A percentile compares a stretch with the other conserved stretches of the same genome.
phyloP scores from a whole-genome alignment of 495 filamentous ascomycete genomes.

The Trypethelium eluteriae region DNA sequence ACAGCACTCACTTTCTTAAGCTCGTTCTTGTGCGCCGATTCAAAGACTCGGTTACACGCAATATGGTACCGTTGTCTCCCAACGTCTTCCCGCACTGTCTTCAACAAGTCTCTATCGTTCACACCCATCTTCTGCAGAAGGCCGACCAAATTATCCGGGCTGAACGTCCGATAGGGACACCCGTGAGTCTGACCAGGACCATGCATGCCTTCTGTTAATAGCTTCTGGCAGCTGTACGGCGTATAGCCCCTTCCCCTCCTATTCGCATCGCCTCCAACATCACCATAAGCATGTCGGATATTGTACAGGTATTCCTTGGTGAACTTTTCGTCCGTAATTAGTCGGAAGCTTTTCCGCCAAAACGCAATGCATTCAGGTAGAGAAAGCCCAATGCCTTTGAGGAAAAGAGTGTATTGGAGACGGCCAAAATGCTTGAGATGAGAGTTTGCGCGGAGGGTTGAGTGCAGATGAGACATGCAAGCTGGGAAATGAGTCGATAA shows the following conservation, averaged over 20 bases:
- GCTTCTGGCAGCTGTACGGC: conserved; percentile 89
- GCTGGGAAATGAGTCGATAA: conserved; percentile 82
- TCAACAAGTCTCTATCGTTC: conserved; percentile 65
- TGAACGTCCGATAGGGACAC: conserved; percentile 92
- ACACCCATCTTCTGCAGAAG: conserved; percentile 70
- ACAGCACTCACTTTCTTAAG: conserved; percentile 51
- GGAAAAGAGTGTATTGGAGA: conserved; percentile 91
- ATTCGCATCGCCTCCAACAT: conserved; percentile 88
- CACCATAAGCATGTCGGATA: conserved; percentile 84
- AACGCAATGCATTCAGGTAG: conserved; percentile 90
- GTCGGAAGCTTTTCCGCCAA: conserved; percentile 79
- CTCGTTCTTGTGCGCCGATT: conserved; percentile 75
- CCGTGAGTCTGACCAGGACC: conserved; percentile 82
- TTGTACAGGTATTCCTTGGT: conserved; percentile 87
- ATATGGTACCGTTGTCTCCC: conserved; percentile 85
- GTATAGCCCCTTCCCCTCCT: conserved; percentile 76
- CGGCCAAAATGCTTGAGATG: conserved; percentile 92
- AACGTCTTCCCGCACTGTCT: conserved; percentile 79
- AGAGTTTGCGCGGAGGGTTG: conserved; percentile 68
- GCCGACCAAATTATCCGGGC: conserved; percentile 69
- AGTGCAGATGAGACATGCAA: conserved; percentile 89
- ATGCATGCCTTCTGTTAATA: conserved; percentile 76
- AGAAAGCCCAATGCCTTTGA: conserved; percentile 90
- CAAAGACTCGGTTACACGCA: conserved; percentile 95
- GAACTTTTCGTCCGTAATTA: conserved; percentile 62